Evolutionary conservation across 73 alveolate species (phyloP), one percentile per base, ranked within the genome.

Genomic region (Tetrahymena elliotti): DNA sequence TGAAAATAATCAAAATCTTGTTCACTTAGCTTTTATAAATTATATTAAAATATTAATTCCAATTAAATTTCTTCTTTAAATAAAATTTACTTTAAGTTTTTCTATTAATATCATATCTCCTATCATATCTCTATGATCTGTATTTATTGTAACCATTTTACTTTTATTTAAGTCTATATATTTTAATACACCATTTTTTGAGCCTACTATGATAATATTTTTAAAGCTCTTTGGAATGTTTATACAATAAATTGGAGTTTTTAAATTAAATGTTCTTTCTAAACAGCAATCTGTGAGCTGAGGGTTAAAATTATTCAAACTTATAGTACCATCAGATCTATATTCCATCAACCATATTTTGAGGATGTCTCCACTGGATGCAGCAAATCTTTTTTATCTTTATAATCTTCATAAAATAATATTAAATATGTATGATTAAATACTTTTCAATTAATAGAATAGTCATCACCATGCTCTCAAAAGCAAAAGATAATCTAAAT

Each of bases 1-100:
- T 93, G 92, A 35, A 93, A 93, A 38, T 93, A 93, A 36, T 93
- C 96, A 53, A 93, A 68, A 68, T 68, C 88, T 68, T 68, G n/a
- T 24, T 68, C 88, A 24, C 38, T 68, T 31, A 68, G 34, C 88
- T 68, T 12, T 68, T 68, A 40, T 40, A 15, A 10, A 40, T 10
- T 40, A 15, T 10, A 40, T 40, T 10, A 15, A 40, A 40, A 40
- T 40, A 40, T 10, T 40, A 10, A 40, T 40, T 8, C 54, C 8
- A 10, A 40, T 10, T 10, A 40, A 40, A 40, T 40, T n/a, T n/a
- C n/a, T n/a, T n/a, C n/a, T 41, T 8, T 38, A 34, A 47, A 88
- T 31, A n/a, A 47, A 53, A 22, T 93, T 92, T 37, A 93, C 92
- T 35, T 93, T 93, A 6, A 82, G 94, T 27, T 93, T 93, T 37